These are phyloP conservation scores for Stephanodiscus triporus DNA, from an alignment of 108 stramenopile genomes.

Conservation along the genomic window DNA sequence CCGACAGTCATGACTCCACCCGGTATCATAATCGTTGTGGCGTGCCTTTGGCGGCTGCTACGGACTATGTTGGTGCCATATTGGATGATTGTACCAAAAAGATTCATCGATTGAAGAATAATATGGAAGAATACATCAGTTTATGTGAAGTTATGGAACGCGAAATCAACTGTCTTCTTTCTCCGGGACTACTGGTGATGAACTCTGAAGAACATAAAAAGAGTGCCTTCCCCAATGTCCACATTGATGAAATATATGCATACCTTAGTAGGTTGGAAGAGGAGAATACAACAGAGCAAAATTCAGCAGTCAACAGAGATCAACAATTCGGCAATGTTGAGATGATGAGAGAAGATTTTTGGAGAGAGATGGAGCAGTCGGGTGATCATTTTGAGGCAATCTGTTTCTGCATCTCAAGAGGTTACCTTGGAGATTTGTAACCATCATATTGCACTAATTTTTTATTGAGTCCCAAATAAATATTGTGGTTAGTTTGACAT, in stretches of 20 bases:
- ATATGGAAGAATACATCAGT: slow-evolving; percentile 77
- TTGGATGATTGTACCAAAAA: slow-evolving; percentile 76
- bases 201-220: slow-evolving; percentile 12
- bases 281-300: slow-evolving; percentile 6
- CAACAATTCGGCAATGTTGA: background rate
- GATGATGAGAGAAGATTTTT: slow-evolving; percentile 69
- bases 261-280: slow-evolving; percentile 54
- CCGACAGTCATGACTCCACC: slow-evolving; percentile 9
- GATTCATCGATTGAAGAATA: slow-evolving; percentile 63
- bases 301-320: slow-evolving; percentile 1
- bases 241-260: slow-evolving; percentile 79
- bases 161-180: slow-evolving; percentile 68
- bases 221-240: slow-evolving; percentile 40
- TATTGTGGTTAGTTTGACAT: too few relatives aligned
- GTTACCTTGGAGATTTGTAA: slow-evolving; percentile 22
- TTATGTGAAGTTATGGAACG: slow-evolving; percentile 80
- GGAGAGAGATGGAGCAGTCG: slow-evolving; percentile 78
- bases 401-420: slow-evolving; percentile 71
- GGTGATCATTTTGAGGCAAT: slow-evolving; percentile 78
- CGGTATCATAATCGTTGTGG: slow-evolving; percentile 13
- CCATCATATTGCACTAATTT: background rate
- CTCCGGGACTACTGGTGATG: slow-evolving; percentile 8
- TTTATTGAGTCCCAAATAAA: too few relatives aligned
- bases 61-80: slow-evolving; percentile 81
- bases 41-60: slow-evolving; percentile 79